phyloP scores from a whole-genome alignment of 192 early-diverging fungal species.

The Rhizoclosmatium sp. region DNA sequence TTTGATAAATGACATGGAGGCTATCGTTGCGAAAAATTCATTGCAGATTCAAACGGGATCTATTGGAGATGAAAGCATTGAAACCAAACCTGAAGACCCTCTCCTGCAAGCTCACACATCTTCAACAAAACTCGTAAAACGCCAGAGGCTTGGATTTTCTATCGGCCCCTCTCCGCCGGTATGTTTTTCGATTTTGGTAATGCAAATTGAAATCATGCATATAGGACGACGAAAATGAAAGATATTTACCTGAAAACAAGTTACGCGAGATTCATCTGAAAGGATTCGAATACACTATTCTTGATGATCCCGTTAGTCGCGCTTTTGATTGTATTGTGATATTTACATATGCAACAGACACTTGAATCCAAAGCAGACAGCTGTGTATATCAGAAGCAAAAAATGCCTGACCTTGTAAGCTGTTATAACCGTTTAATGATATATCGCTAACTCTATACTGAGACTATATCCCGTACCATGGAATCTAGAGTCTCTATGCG shows the following conservation, averaged over 20 bases:
- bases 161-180: background rate
- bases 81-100: slow-evolving; percentile 41
- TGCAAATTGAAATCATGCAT: background rate
- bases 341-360: background rate
- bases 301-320: slow-evolving; percentile 42
- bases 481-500: slow-evolving; percentile 49
- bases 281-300: slow-evolving; percentile 42
- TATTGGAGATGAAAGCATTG: slow-evolving; percentile 7
- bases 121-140: background rate
- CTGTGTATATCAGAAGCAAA: background rate
- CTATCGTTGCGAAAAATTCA: slow-evolving; percentile 21
- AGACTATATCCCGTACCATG: slow-evolving; percentile 37
- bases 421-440: background rate
- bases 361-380: background rate
- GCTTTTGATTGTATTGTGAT: background rate
- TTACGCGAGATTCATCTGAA: slow-evolving; percentile 39
- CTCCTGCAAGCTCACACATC: slow-evolving; percentile 46
- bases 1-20: slow-evolving; percentile 22
- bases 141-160: slow-evolving; percentile 2
- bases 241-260: slow-evolving; percentile 37
- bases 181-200: background rate
- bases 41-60: slow-evolving; percentile 24
- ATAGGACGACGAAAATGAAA: background rate
- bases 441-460: background rate
- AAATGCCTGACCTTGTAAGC: slow-evolving; percentile 18